These are phyloP conservation scores for Arthrobotrys entomopaga DNA, from an alignment of 2,329 filamentous ascomycete genomes.

Conservation along the genomic window DNA sequence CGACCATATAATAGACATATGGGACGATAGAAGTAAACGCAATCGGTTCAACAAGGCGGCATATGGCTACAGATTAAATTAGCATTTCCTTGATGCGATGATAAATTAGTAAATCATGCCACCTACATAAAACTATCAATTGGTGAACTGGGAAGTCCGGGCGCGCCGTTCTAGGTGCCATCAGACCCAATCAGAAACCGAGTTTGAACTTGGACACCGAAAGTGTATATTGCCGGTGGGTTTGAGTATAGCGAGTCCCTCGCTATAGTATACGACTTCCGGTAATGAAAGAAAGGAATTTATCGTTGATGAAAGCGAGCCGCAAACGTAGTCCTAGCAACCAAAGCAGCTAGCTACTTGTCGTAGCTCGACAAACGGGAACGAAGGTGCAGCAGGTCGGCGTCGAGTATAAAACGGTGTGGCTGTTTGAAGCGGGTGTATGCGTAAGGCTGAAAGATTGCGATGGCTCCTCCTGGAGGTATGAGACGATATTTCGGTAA, in stretches of 20 bases:
- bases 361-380: not conserved
- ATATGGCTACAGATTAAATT: slow-evolving; percentile 72
- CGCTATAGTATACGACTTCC: not conserved
- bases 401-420: not conserved
- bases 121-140: slow-evolving; percentile 36
- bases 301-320: not conserved
- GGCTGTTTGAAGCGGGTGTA: not conserved
- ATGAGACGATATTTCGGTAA: no score
- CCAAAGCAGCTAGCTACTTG: slow-evolving; percentile 4
- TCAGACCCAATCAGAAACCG: not conserved
- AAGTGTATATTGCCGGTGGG: not conserved
- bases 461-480: no score
- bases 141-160: slow-evolving; percentile 49
- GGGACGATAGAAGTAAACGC: slow-evolving; percentile 78
- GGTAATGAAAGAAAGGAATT: not conserved
- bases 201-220: not conserved
- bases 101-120: not conserved
- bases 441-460: not conserved
- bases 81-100: not conserved
- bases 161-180: slow-evolving; percentile 37
- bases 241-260: not conserved
- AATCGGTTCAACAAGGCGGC: slow-evolving; percentile 79
- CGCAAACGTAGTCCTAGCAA: not conserved
- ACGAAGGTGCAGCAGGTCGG: not conserved
- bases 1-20: slow-evolving; percentile 73